Conservation (phyloP, 306 rosid genomes). For the Betula pendula region DNA sequence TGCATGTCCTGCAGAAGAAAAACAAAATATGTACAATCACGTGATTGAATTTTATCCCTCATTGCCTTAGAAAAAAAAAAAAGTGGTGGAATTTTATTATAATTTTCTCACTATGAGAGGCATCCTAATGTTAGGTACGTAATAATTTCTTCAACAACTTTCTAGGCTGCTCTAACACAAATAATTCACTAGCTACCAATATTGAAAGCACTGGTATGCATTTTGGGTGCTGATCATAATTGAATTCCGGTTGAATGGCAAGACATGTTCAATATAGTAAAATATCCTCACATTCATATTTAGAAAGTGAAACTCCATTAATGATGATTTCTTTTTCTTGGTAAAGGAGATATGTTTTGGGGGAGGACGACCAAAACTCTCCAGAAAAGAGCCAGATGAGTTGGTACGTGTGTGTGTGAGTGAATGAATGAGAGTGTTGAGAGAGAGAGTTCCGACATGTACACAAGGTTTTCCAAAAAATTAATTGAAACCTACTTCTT, state of each 20-base stretch:
- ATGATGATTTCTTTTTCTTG: too few species aligned
- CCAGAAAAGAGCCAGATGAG: neutral
- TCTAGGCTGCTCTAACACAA: neutral
- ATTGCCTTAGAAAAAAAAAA: too few species aligned
- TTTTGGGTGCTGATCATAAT: neutral
- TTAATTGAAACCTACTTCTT: neutral
- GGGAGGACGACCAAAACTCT: neutral
- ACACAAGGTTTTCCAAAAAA: neutral
- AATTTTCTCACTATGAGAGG: neutral
- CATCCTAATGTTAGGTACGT: neutral
- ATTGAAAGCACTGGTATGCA: neutral
- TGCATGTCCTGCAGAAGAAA: neutral
- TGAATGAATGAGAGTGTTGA: neutral
- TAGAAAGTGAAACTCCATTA: neutral
- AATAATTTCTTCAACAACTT: neutral
- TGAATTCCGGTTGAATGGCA: neutral
- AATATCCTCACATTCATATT: neutral
- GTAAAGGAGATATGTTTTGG: neutral
- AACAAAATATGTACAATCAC: neutral
- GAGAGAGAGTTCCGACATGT: neutral
- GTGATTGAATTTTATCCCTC: neutral
- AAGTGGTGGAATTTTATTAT: neutral
- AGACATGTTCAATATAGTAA: neutral
- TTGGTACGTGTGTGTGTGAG: neutral
- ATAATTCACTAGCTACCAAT: neutral